These are phyloP conservation scores for Jacaranda copaia DNA, from an alignment of 257 asterid species.

Conservation along the genomic window DNA sequence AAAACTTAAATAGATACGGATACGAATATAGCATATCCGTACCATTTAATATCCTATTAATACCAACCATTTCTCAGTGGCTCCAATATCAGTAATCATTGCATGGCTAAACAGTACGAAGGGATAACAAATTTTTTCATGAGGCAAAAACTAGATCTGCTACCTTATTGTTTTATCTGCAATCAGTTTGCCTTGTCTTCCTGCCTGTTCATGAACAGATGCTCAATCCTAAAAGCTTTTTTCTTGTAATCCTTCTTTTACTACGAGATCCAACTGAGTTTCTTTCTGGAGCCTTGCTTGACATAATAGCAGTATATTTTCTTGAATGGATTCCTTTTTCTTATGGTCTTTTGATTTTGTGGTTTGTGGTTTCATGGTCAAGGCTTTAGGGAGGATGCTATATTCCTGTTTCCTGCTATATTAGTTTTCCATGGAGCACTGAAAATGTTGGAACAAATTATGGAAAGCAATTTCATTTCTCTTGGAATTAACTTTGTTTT, in stretches of 20 bases:
- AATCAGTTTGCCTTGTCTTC: neutral
- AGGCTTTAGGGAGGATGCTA: neutral
- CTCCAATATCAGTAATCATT: neutral
- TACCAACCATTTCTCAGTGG: neutral
- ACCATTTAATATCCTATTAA: too few relatives aligned
- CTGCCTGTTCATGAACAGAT: neutral
- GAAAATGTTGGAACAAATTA: neutral
- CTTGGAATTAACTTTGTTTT: neutral
- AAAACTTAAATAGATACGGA: too few relatives aligned
- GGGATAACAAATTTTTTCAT: neutral
- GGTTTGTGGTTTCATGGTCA: neutral
- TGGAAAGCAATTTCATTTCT: neutral
- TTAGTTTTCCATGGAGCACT: neutral
- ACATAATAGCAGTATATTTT: neutral
- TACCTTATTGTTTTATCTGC: neutral
- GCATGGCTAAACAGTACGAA: neutral
- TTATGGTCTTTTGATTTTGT: conserved; percentile 1
- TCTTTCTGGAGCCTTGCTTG: neutral
- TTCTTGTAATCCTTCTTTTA: neutral
- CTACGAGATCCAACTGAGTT: neutral
- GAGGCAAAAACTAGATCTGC: neutral
- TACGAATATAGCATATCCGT: too few relatives aligned
- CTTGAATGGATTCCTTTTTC: neutral
- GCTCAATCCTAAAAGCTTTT: neutral
- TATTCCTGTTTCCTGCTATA: neutral